These are phyloP conservation scores for Gossypium trilobum DNA, from an alignment of 441 rosid species.

Conservation along the genomic window DNA sequence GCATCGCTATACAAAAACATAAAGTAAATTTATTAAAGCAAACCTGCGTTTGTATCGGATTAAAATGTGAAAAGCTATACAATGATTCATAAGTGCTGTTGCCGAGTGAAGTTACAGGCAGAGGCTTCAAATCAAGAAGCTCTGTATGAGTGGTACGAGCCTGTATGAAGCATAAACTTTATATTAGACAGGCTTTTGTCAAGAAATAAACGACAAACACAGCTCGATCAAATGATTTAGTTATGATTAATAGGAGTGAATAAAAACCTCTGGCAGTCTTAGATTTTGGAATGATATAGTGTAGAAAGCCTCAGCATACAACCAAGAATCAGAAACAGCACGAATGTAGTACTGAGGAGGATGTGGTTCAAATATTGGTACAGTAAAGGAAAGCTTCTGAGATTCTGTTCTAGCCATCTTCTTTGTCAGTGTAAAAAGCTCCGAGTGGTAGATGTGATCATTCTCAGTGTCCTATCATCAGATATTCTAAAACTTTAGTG, in stretches of 20 bases:
- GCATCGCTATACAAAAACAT: conserved; percentile 16
- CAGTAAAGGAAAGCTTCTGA: conserved; percentile 85
- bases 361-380: conserved; percentile 99
- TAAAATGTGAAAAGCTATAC: conserved; percentile 93
- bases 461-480: conserved; percentile 80
- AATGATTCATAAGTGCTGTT: conserved; percentile 60
- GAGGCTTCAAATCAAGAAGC: conserved; percentile 91
- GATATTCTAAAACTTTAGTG: background rate
- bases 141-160: conserved; percentile 81
- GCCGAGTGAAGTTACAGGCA: conserved; percentile 80
- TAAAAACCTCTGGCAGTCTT: conserved; percentile 75
- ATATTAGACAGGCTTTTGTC: conserved; percentile 17
- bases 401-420: conserved; percentile 81
- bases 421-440: conserved; percentile 87
- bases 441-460: conserved; percentile 97
- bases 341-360: conserved; percentile 96
- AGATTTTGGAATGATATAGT: conserved; percentile 89
- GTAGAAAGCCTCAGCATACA: conserved; percentile 88
- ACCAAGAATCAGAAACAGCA: conserved; percentile 99
- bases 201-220: conserved; percentile 12
- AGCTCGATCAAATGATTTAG: conserved; percentile 1
- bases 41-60: conserved; percentile 99
- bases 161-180: conserved; percentile 36
- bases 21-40: conserved; percentile 17
- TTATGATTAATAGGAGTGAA: background rate